Base-by-base conservation (phyloP, 1,284 basidiomycete genomes). In the Calocybe gambosa region DNA sequence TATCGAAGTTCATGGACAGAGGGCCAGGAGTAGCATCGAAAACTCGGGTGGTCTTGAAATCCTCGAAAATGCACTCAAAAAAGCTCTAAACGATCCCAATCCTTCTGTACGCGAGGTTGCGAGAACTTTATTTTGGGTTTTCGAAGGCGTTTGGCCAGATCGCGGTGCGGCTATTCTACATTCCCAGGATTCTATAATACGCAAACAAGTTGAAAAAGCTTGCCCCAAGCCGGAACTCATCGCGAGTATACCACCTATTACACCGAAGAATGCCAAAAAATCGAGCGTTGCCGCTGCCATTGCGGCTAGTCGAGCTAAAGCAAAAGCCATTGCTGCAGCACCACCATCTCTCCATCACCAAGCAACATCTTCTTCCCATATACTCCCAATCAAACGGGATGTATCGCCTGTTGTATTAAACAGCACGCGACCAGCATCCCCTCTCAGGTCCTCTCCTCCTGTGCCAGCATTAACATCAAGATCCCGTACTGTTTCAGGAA, bases 171-270 rank as follows among this genome's bases (percentile, higher is more conserved):
- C 62, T 1, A 77, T 99, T 45, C 58, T 93, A 45, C 78, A 81
- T 29, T 61, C 71, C 1, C 68, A 98, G 45, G 94, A 98, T 59
- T 55, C 73, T 0, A 65, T 69, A 1, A 83, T 82, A 2, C 76
- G 79, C 53, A 96, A 91, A 67, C 87, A 93, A 62, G 68, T 99
- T 16, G 91, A 95, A 59, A 93, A 87, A 63, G 81, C 73, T 0
- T 86, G 87, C 56, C 87, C 90, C 0, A 70, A 78, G 55, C 74
- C 78, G 5, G 66, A 70, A 21, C 61, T 61, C 6, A 60, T 74
- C 3, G 61, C 63, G 2, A 62, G 55, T 36, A 52, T 77, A 10
- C 60, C 69, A 7, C 62, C 74, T 10, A 66, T 71, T 2, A 75
- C 78, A 10, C 75, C 80, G 9, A 75, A 75, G 39, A 60, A 65